phyloP scores from a whole-genome alignment of 106 monocot genomes.

The Dendrobium chrysotoxum region DNA sequence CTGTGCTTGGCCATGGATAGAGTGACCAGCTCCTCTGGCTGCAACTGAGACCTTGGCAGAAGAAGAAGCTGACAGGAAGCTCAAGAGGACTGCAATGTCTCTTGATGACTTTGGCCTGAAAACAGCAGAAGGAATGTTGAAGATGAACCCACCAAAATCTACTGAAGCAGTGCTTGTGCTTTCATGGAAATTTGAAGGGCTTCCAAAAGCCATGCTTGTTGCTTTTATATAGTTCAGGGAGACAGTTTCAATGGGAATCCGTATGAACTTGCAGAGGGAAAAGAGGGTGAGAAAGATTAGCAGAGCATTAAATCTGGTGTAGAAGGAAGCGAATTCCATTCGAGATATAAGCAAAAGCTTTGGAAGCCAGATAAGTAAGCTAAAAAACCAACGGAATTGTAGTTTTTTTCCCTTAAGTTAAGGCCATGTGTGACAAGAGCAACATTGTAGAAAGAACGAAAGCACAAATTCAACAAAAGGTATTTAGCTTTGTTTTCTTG shows the following conservation, averaged over 20 bases:
- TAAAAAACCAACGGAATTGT: not conserved
- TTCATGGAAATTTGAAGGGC: slow-evolving; percentile 27
- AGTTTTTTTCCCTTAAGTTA: not conserved
- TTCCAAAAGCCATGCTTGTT: slow-evolving; percentile 12
- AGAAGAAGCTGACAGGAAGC: slow-evolving; percentile 22
- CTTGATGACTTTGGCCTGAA: slow-evolving; percentile 26
- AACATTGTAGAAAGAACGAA: not conserved
- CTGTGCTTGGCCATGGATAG: slow-evolving; percentile 28
- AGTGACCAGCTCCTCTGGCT: slow-evolving; percentile 57
- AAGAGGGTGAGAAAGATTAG: slow-evolving; percentile 23
- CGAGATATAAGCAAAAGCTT: not conserved
- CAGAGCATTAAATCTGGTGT: not conserved
- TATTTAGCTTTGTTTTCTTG: too few relatives aligned
- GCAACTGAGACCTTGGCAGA: slow-evolving; percentile 28
- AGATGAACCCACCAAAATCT: slow-evolving; percentile 40
- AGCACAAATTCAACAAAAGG: not conserved
- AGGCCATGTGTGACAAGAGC: not conserved
- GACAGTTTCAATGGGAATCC: slow-evolving; percentile 44
- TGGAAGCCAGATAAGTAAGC: not conserved
- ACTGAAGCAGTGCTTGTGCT: slow-evolving; percentile 21
- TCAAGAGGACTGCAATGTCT: slow-evolving; percentile 41
- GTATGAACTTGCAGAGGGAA: slow-evolving; percentile 51
- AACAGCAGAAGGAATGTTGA: slow-evolving; percentile 35
- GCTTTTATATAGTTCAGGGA: slow-evolving; percentile 32
- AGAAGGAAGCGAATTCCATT: not conserved